phyloP scores from a whole-genome alignment of 2,329 filamentous ascomycete genomes.

The Claviceps sp. region DNA sequence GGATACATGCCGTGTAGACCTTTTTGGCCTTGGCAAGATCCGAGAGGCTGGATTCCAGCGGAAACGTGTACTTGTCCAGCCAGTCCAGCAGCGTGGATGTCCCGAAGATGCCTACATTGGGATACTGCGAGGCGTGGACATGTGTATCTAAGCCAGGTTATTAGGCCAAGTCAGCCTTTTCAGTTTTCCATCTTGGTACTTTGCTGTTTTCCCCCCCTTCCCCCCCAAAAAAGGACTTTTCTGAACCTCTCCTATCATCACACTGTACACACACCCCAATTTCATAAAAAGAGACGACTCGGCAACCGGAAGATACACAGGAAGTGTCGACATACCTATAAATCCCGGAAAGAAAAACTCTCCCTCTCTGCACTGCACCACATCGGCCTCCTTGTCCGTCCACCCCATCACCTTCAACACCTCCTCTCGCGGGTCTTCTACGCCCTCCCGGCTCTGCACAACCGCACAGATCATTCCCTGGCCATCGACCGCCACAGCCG shows the following conservation, averaged over 20 bases:
- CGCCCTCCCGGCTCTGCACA: conserved; percentile 21
- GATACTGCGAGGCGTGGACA: conserved; percentile 89
- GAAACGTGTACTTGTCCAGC: conserved; percentile 91
- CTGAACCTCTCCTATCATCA: too few relatives aligned
- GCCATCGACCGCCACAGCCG: conserved; percentile 36
- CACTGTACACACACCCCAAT: too few relatives aligned
- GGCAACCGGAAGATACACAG: too few relatives aligned
- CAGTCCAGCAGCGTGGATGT: conserved; percentile 87
- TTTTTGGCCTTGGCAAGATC: conserved; percentile 47
- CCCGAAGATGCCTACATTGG: conserved; percentile 87
- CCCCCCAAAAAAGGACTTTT: too few relatives aligned
- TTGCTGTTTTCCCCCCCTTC: too few relatives aligned
- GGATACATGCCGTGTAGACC: conserved; percentile 68
- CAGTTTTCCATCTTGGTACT: too few relatives aligned
- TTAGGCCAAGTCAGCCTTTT: neutral
- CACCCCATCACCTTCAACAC: conserved; percentile 33
- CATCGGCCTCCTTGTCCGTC: conserved; percentile 23
- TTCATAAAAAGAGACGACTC: too few relatives aligned
- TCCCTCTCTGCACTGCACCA: conserved; percentile 26
- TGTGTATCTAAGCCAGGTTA: conserved; percentile 58
- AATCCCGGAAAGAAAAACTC: conserved; percentile 80
- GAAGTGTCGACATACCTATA: conserved; percentile 40
- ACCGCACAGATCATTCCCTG: conserved; percentile 37
- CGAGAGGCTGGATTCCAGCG: conserved; percentile 67
- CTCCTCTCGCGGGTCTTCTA: conserved; percentile 16